phyloP scores from a whole-genome alignment of 768 basidiomycete species.

The Pisolithus tinctorius region DNA sequence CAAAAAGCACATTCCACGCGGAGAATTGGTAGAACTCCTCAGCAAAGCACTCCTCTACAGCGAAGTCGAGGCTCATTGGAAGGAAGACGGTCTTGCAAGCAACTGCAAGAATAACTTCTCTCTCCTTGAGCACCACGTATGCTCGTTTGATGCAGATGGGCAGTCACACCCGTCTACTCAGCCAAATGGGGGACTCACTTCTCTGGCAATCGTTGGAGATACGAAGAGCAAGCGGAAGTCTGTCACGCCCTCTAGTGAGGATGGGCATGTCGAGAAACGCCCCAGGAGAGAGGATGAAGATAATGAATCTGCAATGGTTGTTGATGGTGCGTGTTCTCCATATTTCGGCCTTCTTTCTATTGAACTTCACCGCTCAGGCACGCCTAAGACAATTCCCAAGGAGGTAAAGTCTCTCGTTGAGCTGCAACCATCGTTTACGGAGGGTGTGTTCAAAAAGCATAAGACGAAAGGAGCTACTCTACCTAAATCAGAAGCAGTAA shows the following conservation, averaged over 20 bases:
- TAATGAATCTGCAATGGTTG: slow-evolving; percentile 25
- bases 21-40: slow-evolving; percentile 75
- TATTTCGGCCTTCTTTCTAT: slow-evolving; percentile 21
- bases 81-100: slow-evolving; percentile 48
- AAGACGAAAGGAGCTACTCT: slow-evolving; percentile 35
- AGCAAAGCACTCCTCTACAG: slow-evolving; percentile 73
- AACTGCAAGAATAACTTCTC: slow-evolving; percentile 70
- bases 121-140: slow-evolving; percentile 68
- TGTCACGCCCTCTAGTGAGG: slow-evolving; percentile 34
- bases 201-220: slow-evolving; percentile 12
- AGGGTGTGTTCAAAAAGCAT: slow-evolving; percentile 23
- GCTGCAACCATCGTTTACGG: slow-evolving; percentile 14
- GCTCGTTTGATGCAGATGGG: slow-evolving; percentile 44
- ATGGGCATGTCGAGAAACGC: slow-evolving; percentile 59
- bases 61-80: slow-evolving; percentile 83
- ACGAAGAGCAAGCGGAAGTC: slow-evolving; percentile 46
- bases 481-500: slow-evolving; percentile 28
- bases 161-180: slow-evolving; percentile 11
- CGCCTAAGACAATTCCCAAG: slow-evolving; percentile 7
- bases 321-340: slow-evolving; percentile 32
- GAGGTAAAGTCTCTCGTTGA: slow-evolving; percentile 16
- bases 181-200: slow-evolving; percentile 9
- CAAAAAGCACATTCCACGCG: slow-evolving; percentile 70
- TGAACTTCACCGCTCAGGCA: slow-evolving; percentile 10
- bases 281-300: slow-evolving; percentile 45